phyloP scores from a whole-genome alignment of 2,329 filamentous ascomycete species.

The Fusarium sulawesiense region DNA sequence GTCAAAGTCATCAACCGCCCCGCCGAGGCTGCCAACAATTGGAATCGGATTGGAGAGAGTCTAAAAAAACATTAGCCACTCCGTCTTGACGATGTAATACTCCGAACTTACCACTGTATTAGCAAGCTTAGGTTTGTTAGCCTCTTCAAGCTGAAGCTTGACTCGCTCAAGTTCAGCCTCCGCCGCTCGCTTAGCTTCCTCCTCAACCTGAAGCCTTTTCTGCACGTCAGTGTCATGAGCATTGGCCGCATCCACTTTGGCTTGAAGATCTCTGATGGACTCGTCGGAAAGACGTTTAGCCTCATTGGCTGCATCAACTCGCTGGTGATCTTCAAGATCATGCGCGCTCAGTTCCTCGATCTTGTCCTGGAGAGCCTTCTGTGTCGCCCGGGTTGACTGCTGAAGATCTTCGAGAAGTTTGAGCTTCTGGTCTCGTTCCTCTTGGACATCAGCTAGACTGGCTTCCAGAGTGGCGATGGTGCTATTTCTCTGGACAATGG shows the following conservation, averaged over 20 bases:
- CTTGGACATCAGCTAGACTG: neutral
- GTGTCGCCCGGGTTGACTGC: neutral
- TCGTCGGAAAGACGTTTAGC: conserved; percentile 5
- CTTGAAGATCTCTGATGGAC: neutral
- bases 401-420: neutral
- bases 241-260: neutral
- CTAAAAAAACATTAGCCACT: neutral
- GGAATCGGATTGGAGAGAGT: conserved; percentile 3
- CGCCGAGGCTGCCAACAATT: neutral
- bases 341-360: neutral
- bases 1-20: neutral
- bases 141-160: conserved; percentile 3
- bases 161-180: conserved; percentile 3
- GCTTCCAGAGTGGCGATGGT: neutral
- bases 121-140: neutral
- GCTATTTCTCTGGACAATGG: neutral
- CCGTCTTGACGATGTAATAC: accelerated
- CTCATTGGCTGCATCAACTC: neutral
- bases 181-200: neutral
- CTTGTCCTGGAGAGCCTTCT: conserved; percentile 9
- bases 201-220: neutral
- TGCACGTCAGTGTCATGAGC: conserved; percentile 1
- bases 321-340: conserved; percentile 3
- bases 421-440: conserved; percentile 1
- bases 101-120: neutral